phyloP scores from a whole-genome alignment of 2,329 filamentous ascomycete genomes.

The Clonostachys byssicola region DNA sequence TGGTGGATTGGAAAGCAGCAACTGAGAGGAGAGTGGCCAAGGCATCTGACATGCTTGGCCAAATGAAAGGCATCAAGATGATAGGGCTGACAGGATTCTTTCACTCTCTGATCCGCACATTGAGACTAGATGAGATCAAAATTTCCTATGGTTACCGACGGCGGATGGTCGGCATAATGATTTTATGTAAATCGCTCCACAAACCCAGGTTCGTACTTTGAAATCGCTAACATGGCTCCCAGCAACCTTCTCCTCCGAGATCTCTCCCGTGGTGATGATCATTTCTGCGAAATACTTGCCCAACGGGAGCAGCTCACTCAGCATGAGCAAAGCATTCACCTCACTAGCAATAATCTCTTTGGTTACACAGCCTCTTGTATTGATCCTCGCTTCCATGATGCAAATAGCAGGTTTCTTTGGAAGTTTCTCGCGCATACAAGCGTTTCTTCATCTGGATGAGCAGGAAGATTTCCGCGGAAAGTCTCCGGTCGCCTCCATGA shows the following conservation, averaged over 20 bases:
- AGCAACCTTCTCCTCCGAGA: conserved; percentile 17
- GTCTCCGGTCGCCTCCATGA: too few relatives aligned
- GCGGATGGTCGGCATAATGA: conserved; percentile 22
- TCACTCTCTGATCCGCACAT: conserved; percentile 19
- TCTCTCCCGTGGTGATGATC: conserved; percentile 24
- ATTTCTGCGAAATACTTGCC: conserved; percentile 25
- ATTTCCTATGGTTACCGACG: conserved; percentile 28
- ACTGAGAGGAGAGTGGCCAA: conserved; percentile 32
- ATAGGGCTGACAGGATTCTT: conserved; percentile 30
- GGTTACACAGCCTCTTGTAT: conserved; percentile 21
- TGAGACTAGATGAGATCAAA: conserved; percentile 29
- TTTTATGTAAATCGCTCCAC: conserved; percentile 13
- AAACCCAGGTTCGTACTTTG: not conserved
- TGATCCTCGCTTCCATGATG: conserved; percentile 23
- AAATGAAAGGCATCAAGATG: conserved; percentile 40
- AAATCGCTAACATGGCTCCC: not conserved
- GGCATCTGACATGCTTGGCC: conserved; percentile 30
- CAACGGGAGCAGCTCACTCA: conserved; percentile 16
- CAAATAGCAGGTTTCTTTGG: conserved; percentile 23
- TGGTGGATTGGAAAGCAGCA: conserved; percentile 28
- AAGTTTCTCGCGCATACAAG: conserved; percentile 23
- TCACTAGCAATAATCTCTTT: conserved; percentile 26
- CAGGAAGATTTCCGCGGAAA: conserved; percentile 5
- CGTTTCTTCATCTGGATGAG: conserved; percentile 20
- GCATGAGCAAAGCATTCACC: conserved; percentile 26